phyloP scores from a whole-genome alignment of 2,329 filamentous ascomycete species.

The Pyricularia pennisetigena region DNA sequence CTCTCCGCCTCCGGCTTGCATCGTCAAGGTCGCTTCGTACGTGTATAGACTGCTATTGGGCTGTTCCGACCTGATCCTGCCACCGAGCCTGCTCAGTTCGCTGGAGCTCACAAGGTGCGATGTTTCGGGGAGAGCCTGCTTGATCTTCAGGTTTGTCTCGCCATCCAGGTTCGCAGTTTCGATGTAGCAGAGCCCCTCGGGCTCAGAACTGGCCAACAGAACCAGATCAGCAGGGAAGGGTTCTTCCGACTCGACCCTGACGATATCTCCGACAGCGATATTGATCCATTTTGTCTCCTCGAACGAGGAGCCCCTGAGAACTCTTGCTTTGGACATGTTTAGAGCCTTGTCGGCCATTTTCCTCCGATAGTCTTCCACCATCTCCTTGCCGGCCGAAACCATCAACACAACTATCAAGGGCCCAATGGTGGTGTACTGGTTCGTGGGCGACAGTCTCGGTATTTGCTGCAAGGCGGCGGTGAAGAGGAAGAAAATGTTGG shows the following conservation, averaged over 20 bases:
- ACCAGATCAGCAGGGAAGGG: conserved; percentile 92
- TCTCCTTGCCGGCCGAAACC: conserved; percentile 92
- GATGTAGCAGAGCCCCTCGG: conserved; percentile 95
- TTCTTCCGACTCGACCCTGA: conserved; percentile 89
- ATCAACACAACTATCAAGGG: conserved; percentile 83
- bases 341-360: conserved; percentile 78
- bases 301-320: conserved; percentile 76
- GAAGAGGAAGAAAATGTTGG: conserved; percentile 98
- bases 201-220: conserved; percentile 87
- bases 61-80: conserved; percentile 85
- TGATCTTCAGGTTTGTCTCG: conserved; percentile 98
- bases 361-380: conserved; percentile 86
- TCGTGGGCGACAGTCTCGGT: conserved; percentile 87
- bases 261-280: conserved; percentile 82
- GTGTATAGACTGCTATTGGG: conserved; percentile 98
- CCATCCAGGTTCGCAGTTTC: conserved; percentile 97
- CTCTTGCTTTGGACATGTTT: conserved; percentile 77
- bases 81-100: conserved; percentile 77
- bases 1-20: conserved; percentile 83
- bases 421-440: conserved; percentile 90
- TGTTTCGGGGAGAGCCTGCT: conserved; percentile 92
- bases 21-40: conserved; percentile 90
- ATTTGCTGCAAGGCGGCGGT: conserved; percentile 93
- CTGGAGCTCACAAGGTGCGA: conserved; percentile 74
- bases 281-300: conserved; percentile 89